Evolutionary conservation across 1,139 yeast genomes (phyloP), one percentile per base, ranked within the genome.

Genomic region (Geotrichum carabidarum): DNA sequence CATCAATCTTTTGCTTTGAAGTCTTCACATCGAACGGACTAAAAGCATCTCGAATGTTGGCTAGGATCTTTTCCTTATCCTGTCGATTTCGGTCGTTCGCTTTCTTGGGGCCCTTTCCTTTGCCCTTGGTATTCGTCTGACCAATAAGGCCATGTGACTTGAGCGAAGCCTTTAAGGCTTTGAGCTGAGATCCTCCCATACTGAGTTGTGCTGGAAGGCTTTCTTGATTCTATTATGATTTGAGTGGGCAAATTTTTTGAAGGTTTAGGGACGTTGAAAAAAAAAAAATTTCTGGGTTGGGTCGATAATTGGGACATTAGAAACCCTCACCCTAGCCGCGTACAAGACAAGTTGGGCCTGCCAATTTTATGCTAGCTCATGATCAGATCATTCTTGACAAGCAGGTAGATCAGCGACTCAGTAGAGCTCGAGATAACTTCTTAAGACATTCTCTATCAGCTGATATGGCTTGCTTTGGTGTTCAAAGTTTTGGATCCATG

Each of bases 131-230:
- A 62, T 86, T 85, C 32, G 91, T 80, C 66, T 85, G 94, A 0
- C 96, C 96, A 18, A 88, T 84, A 46, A 90, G 76, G 0, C 96
- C 96, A 57, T 84, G 81, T 55, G 82, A 79, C 67, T 84, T 84
- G 56, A 90, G 74, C 4, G 90, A 83, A 52, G 83, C 91, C 65
- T 85, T 88, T 56, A 90, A 78, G 73, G 82, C 83, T 68, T 89
- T 90, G 60, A 90, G 76, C 74, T 90, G 97, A 17, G 96, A 87
- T 17, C 95, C 95, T 30, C 90, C 96, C 96, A 88, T 88, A n/a
- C 30, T 48, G 27, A 1, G 30, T 18, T 22, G 45, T 41, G 31
- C 31, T 8, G 30, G 12, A 5, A n/a, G 9, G 34, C 34, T 38
- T 11, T 9, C 17, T 48, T 27, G 22, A 22, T 45, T 37, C 17